A percentile compares a stretch with the other conserved stretches of the same genome.
Conservation (phyloP, 768 basidiomycete genomes). For the Mycena olivaceomarginata region DNA sequence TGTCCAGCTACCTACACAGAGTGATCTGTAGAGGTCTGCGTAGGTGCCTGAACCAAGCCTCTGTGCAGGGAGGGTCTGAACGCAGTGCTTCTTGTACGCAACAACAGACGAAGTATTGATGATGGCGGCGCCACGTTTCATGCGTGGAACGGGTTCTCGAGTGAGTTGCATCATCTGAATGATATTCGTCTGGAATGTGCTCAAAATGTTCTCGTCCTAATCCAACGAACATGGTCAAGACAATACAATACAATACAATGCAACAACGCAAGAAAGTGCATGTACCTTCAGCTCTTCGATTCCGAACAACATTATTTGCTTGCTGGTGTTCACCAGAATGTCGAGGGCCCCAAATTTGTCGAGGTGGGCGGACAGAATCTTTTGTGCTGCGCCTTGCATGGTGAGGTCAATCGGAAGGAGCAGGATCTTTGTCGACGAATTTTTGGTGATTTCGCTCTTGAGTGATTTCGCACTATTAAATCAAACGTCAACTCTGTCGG, state of each 20-base stretch:
- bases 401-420: slow-evolving; percentile 65
- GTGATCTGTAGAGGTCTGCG: too few species aligned
- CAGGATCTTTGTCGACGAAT: slow-evolving; percentile 58
- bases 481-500: neutral
- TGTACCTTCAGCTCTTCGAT: slow-evolving; percentile 24
- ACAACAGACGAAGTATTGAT: slow-evolving; percentile 80
- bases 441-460: slow-evolving; percentile 66
- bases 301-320: slow-evolving; percentile 56
- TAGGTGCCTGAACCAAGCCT: too few species aligned
- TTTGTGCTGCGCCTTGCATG: too few species aligned
- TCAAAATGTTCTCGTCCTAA: slow-evolving; percentile 69
- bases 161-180: slow-evolving; percentile 75
- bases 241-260: slow-evolving; percentile 47
- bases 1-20: too few species aligned
- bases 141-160: slow-evolving; percentile 74
- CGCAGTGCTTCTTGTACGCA: slow-evolving; percentile 58
- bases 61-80: too few species aligned
- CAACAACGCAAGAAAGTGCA: slow-evolving; percentile 20
- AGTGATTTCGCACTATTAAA: slow-evolving; percentile 55
- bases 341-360: slow-evolving; percentile 66
- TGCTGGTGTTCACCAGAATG: slow-evolving; percentile 76
- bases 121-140: slow-evolving; percentile 74
- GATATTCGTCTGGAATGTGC: slow-evolving; percentile 76
- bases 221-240: slow-evolving; percentile 35
- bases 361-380: too few species aligned